Percentiles rank a stretch among this genome's conserved stretches.
phyloP scores from a whole-genome alignment of 2,329 filamentous ascomycete genomes.

The Aspergillus carbonarius region DNA sequence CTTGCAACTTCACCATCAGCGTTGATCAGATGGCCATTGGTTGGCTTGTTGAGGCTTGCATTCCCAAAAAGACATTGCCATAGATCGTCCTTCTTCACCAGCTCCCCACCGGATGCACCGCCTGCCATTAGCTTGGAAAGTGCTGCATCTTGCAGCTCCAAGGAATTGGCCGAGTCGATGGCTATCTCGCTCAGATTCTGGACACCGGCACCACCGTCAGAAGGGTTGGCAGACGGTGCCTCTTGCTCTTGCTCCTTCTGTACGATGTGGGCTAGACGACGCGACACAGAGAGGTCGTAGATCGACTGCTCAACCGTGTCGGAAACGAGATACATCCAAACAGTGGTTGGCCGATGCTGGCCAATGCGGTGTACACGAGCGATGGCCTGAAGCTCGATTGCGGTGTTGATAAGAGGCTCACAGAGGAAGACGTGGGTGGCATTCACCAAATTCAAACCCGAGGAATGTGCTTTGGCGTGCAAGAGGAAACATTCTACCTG shows the following conservation, averaged over 20 bases:
- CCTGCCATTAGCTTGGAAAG: conserved; percentile 70
- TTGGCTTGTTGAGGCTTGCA: conserved; percentile 29
- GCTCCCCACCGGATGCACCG: conserved; percentile 71
- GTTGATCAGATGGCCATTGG: conserved; percentile 14
- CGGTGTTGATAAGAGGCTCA: conserved; percentile 89
- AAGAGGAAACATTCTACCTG: conserved; percentile 79
- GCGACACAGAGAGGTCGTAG: conserved; percentile 77
- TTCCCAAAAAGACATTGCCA: conserved; percentile 86
- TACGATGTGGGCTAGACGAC: conserved; percentile 75
- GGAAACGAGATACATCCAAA: conserved; percentile 92
- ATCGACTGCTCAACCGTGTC: conserved; percentile 91
- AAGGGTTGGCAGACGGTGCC: conserved; percentile 3
- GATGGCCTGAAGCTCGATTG: conserved; percentile 91
- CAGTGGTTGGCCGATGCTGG: conserved; percentile 80
- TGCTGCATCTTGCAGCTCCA: conserved; percentile 74
- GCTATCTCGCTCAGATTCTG: conserved; percentile 53
- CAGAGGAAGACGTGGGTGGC: conserved; percentile 93
- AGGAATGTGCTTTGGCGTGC: conserved; percentile 83
- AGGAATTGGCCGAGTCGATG: conserved; percentile 81
- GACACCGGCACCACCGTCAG: conserved; percentile 10
- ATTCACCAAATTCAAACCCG: conserved; percentile 86
- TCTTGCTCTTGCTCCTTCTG: conserved; percentile 40
- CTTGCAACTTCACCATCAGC: conserved; percentile 49
- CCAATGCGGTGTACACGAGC: conserved; percentile 94
- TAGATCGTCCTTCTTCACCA: conserved; percentile 73